phyloP scores from a whole-genome alignment of 1,139 yeast genomes.

The Lodderomyces metapsilosis region DNA sequence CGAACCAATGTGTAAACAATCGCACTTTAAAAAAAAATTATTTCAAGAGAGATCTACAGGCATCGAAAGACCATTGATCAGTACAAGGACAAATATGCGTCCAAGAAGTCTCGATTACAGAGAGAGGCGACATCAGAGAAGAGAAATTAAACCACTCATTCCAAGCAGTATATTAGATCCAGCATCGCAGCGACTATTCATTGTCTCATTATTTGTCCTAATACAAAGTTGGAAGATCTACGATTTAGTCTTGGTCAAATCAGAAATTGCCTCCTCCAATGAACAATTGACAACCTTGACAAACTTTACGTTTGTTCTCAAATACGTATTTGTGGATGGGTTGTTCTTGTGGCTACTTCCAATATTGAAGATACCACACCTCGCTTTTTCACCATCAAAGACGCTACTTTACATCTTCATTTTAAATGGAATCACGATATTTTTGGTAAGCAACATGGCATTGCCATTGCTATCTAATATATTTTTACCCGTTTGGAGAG shows the following conservation, averaged over 20 bases:
- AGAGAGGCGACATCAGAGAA: neutral
- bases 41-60: neutral
- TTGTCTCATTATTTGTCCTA: constrained; percentile 62
- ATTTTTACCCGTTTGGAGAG: constrained; percentile 45
- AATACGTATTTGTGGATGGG: constrained; percentile 74
- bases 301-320: constrained; percentile 59
- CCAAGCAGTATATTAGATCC: constrained; percentile 62
- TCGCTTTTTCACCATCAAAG: constrained; percentile 56
- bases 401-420: constrained; percentile 44
- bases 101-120: neutral
- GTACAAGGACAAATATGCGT: neutral
- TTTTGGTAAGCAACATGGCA: constrained; percentile 41
- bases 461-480: constrained; percentile 35
- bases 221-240: constrained; percentile 82
- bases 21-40: constrained; percentile 1
- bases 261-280: constrained; percentile 21
- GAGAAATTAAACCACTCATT: constrained; percentile 29
- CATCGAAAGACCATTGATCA: constrained; percentile 1
- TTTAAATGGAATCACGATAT: constrained; percentile 37
- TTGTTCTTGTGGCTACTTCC: constrained; percentile 69
- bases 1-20: neutral
- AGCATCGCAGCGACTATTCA: constrained; percentile 76
- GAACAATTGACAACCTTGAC: constrained; percentile 29
- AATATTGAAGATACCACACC: constrained; percentile 68
- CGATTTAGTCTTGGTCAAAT: constrained; percentile 54